A percentile compares a stretch with the other conserved stretches of the same genome.
phyloP scores from a whole-genome alignment of 2,329 filamentous ascomycete genomes.

The Microdochium nivale region DNA sequence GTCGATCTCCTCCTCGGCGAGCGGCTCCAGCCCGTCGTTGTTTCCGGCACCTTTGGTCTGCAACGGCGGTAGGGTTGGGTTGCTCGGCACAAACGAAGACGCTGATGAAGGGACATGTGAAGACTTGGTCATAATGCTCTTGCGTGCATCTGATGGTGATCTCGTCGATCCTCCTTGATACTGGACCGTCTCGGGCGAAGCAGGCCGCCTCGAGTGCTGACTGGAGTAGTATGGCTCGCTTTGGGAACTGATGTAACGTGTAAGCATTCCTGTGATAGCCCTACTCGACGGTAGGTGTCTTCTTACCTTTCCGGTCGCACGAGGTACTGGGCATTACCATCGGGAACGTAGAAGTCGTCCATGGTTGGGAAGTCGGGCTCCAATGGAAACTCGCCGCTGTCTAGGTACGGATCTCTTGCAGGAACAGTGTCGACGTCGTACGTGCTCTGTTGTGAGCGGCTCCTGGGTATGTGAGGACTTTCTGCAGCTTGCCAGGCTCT shows the following conservation, averaged over 20 bases:
- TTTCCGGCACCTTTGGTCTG: conserved; percentile 15
- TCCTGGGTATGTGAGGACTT: not conserved
- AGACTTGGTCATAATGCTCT: conserved; percentile 16
- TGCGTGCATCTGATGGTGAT: conserved; percentile 14
- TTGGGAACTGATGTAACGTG: not conserved
- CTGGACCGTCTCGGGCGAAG: not conserved
- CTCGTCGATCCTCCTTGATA: conserved; percentile 2
- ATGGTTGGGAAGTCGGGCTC: not conserved
- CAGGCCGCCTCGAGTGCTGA: not conserved
- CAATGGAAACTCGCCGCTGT: not conserved
- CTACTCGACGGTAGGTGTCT: not conserved
- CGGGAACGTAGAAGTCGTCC: not conserved
- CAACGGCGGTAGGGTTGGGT: conserved; percentile 10
- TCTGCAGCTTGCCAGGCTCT: not conserved
- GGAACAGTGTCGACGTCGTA: not conserved
- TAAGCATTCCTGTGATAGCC: too few species aligned
- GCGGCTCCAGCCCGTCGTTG: conserved; percentile 23
- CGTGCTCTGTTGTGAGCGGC: not conserved
- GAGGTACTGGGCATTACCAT: not conserved
- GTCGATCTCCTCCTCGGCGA: conserved; percentile 25
- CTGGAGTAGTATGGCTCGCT: not conserved
- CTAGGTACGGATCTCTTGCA: not conserved
- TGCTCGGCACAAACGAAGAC: conserved; percentile 13
- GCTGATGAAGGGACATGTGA: conserved; percentile 16
- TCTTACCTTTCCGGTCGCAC: not conserved